These are phyloP conservation scores for Aciculosporium take DNA, from an alignment of 2,329 filamentous ascomycete species.

Conservation along the genomic window DNA sequence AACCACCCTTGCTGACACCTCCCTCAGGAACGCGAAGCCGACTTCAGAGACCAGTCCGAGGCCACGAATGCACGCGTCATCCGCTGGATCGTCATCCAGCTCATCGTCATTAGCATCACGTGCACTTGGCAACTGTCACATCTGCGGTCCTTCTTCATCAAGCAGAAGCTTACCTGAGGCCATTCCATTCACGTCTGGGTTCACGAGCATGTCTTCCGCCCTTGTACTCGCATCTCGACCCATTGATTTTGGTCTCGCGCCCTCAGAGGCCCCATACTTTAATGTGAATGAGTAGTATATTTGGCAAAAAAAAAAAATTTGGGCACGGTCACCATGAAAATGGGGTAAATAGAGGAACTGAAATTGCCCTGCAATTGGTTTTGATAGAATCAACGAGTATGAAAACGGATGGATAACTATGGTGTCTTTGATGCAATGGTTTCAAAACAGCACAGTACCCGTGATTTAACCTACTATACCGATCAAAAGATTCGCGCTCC, in stretches of 20 bases:
- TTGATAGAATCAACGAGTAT: neutral
- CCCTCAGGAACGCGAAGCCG: conserved; percentile 77
- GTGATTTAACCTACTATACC: too few relatives aligned
- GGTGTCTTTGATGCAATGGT: neutral
- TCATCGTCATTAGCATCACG: conserved; percentile 68
- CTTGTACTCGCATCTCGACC: too few relatives aligned
- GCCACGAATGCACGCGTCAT: conserved; percentile 82
- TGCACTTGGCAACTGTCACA: conserved; percentile 97
- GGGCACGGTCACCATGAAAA: neutral
- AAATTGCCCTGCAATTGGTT: too few relatives aligned
- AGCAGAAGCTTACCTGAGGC: conserved; percentile 84
- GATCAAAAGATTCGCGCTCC: too few relatives aligned
- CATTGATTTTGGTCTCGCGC: neutral
- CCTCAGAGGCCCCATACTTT: neutral
- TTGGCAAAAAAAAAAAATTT: neutral
- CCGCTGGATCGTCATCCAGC: conserved; percentile 84
- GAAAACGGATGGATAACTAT: neutral
- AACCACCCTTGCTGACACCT: neutral
- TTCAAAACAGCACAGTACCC: too few relatives aligned
- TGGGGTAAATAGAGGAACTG: neutral
- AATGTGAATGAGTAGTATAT: neutral
- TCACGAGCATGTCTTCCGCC: too few relatives aligned
- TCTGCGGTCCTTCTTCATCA: conserved; percentile 95
- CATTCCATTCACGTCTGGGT: too few relatives aligned
- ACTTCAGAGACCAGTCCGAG: conserved; percentile 97